Conservation (phyloP, 306 rosid genomes). For the Ormosia semicastrata region DNA sequence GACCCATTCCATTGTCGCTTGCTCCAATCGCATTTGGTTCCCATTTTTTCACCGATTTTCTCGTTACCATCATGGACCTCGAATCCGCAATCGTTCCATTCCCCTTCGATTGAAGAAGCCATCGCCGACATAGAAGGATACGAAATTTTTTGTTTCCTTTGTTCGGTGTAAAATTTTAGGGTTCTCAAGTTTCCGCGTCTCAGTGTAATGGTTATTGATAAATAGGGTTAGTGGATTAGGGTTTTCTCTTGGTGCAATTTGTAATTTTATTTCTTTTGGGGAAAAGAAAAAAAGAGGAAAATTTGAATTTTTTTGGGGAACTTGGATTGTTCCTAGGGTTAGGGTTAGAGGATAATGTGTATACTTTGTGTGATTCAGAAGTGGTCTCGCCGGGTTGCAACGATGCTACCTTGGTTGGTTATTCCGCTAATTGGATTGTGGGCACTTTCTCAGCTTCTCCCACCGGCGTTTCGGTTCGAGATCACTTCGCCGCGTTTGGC, state of each 20-base stretch:
- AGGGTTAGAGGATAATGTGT: slow-evolving; percentile 95
- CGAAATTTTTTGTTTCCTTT: slow-evolving; percentile 5
- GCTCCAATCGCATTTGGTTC: slow-evolving; percentile 37
- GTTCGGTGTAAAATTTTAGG: slow-evolving; percentile 54
- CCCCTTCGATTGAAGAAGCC: slow-evolving; percentile 39
- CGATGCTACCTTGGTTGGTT: slow-evolving; percentile 99
- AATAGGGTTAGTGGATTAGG: slow-evolving; percentile 42
- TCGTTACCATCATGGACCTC: slow-evolving; percentile 10
- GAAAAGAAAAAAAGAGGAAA: not conserved
- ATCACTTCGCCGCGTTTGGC: slow-evolving; percentile 93
- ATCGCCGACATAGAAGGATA: slow-evolving; percentile 28
- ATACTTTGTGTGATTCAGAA: slow-evolving; percentile 99
- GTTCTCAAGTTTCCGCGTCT: slow-evolving; percentile 55
- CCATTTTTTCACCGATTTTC: slow-evolving; percentile 11
- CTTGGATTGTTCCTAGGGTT: slow-evolving; percentile 44
- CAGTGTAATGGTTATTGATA: slow-evolving; percentile 30
- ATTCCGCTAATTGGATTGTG: slow-evolving; percentile 92
- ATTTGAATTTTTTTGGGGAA: not conserved
- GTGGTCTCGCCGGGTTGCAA: slow-evolving; percentile 99
- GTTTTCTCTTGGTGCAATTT: slow-evolving; percentile 35
- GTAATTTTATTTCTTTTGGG: not conserved
- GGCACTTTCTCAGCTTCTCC: slow-evolving; percentile 98
- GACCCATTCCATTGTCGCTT: slow-evolving; percentile 7
- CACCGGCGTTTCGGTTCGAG: slow-evolving; percentile 94
- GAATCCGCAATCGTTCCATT: slow-evolving; percentile 52